These are phyloP conservation scores for Boletellus emodensis DNA, from an alignment of 768 basidiomycete genomes.

Conservation along the genomic window DNA sequence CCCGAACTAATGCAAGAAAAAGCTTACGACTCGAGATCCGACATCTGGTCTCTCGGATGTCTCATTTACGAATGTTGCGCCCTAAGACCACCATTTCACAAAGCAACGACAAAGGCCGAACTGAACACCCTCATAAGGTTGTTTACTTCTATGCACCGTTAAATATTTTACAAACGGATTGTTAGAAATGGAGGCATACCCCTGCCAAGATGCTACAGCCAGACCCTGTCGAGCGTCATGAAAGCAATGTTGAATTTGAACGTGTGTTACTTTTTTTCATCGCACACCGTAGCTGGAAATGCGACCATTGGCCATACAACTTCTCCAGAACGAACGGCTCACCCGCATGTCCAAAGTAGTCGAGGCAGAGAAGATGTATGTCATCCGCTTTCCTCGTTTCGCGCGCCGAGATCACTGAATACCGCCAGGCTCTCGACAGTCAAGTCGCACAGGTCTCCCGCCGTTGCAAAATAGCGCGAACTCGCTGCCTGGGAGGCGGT, in stretches of 20 bases:
- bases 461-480: conserved; percentile 63
- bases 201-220: conserved; percentile 79
- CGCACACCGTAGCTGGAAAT: conserved; percentile 88
- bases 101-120: conserved; percentile 86
- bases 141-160: conserved; percentile 13
- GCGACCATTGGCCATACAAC: conserved; percentile 77
- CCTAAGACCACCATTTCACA: conserved; percentile 88
- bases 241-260: conserved; percentile 86
- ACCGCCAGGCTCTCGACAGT: conserved; percentile 54
- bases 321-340: conserved; percentile 76
- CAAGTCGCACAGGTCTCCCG: no score
- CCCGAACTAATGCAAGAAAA: conserved; percentile 92
- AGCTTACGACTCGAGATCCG: conserved; percentile 95
- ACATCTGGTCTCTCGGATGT: conserved; percentile 98
- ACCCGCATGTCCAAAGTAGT: conserved; percentile 66
- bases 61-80: conserved; percentile 96
- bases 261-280: conserved; percentile 43
- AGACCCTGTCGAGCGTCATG: conserved; percentile 65
- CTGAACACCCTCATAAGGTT: conserved; percentile 78
- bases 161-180: background rate
- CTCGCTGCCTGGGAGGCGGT: conserved; percentile 52
- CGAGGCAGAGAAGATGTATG: conserved; percentile 75
- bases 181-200: conserved; percentile 83
- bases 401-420: background rate
- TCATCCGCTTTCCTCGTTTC: background rate